phyloP scores from a whole-genome alignment of 805 yeast species.

The Isabelozyma pseudorhagii region DNA sequence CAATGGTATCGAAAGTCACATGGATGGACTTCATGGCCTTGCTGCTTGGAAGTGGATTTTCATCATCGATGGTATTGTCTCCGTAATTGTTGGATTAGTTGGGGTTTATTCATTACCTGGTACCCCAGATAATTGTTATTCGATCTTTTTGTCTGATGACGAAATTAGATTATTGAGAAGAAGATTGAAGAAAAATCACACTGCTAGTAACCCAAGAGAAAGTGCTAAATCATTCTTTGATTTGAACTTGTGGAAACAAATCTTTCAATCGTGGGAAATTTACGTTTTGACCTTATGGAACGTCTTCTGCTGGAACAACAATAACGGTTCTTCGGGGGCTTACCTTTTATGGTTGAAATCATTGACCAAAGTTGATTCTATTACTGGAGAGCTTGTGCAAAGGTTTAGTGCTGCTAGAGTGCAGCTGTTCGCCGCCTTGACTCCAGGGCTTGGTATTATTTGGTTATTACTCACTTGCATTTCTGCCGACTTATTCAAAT shows the following conservation, averaged over 20 bases:
- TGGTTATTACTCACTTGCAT: slow-evolving; percentile 37
- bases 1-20: slow-evolving; percentile 45
- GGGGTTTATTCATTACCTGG: slow-evolving; percentile 63
- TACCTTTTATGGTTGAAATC: slow-evolving; percentile 54
- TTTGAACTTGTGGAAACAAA: slow-evolving; percentile 47
- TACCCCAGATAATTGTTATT: slow-evolving; percentile 49
- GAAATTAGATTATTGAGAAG: slow-evolving; percentile 32
- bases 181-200: slow-evolving; percentile 21
- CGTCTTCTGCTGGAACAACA: slow-evolving; percentile 61
- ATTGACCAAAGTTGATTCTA: slow-evolving; percentile 33
- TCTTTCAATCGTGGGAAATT: slow-evolving; percentile 57
- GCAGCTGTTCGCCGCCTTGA: slow-evolving; percentile 43
- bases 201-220: slow-evolving; percentile 18
- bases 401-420: slow-evolving; percentile 27
- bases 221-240: slow-evolving; percentile 36
- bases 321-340: slow-evolving; percentile 44
- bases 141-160: slow-evolving; percentile 31
- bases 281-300: slow-evolving; percentile 54
- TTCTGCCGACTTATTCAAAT: slow-evolving; percentile 38
- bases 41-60: slow-evolving; percentile 76
- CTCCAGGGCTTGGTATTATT: slow-evolving; percentile 41
- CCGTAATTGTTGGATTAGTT: slow-evolving; percentile 53
- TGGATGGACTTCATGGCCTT: slow-evolving; percentile 51
- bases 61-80: slow-evolving; percentile 60
- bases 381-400: slow-evolving; percentile 9